Evolutionary conservation across 1,284 basidiomycete genomes (phyloP), one percentile per base, ranked within the genome.

Genomic region (Cryptococcus floricola): DNA sequence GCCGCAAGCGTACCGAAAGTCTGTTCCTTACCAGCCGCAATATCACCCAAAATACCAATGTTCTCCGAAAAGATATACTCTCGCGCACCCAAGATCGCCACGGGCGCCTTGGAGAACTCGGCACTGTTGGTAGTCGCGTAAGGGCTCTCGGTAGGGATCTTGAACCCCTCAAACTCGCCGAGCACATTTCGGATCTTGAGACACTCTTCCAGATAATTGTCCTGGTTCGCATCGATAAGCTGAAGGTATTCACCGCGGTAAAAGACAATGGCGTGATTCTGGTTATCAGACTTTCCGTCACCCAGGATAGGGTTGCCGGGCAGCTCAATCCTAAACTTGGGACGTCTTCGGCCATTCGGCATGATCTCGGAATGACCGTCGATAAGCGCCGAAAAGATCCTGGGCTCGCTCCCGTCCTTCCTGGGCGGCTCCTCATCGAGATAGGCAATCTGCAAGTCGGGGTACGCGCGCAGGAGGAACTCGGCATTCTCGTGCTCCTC

Each of bases 21-120:
- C 79, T 98, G 95, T 78, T 99, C 96, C 81, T 99, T 98, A 34
- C 96, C 95, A 62, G 95, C 95, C 49, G 95, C 95, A 52, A 98
- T 84, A 78, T 99, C 95, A 78, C 95, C 95, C 49, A 99, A 83
- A 68, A 98, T 95, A 84, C 95, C 95, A 66, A 98, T 98, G 78
- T 98, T 98, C 81, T 99, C 96, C 50, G 96, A 98, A 81, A 98
- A 98, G 77, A 98, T 98, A 79, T 98, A 99, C 81, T 99, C 96
- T 78, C 96, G 87, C 19, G 95, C 93, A 77, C 96, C 95, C 61
- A 99, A 88, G 68, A 98, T 98, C 18, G 96, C 96, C 38, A 98
- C 91, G 16, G 95, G 95, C 50, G 88, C 79, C 66, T 86, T 86
- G 75, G 84, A 85, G 81, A 94, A 93, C 68, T 95, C 90, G 74